These are phyloP conservation scores for Castanea mollissima DNA, from an alignment of 306 rosid genomes.

Conservation along the genomic window DNA sequence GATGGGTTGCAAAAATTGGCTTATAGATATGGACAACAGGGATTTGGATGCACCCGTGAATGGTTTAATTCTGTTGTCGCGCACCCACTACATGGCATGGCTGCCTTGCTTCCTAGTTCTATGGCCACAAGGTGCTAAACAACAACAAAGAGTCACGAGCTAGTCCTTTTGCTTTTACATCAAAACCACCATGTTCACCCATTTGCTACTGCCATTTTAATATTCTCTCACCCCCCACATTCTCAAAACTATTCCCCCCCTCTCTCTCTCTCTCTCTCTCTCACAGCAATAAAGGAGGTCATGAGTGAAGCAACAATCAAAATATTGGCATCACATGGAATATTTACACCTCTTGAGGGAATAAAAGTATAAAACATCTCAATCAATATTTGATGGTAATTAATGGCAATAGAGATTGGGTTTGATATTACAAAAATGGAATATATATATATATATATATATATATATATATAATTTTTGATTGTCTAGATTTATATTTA, in stretches of 20 bases:
- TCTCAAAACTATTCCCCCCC: neutral
- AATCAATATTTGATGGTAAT: neutral
- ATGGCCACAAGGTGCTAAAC: slow-evolving; percentile 53
- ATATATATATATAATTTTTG: neutral
- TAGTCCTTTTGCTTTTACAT: slow-evolving; percentile 26
- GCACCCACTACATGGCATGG: slow-evolving; percentile 25
- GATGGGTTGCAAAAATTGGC: too few species aligned
- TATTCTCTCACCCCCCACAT: slow-evolving; percentile 12
- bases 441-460: neutral
- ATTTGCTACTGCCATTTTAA: slow-evolving; percentile 4
- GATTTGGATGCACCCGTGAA: slow-evolving; percentile 55
- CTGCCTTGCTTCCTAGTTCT: slow-evolving; percentile 25
- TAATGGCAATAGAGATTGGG: too few species aligned
- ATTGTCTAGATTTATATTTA: neutral
- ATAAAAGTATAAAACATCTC: slow-evolving; percentile 11
- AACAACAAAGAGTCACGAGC: slow-evolving; percentile 74
- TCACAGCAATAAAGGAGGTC: slow-evolving; percentile 4
- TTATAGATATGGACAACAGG: slow-evolving; percentile 16
- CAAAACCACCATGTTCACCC: slow-evolving; percentile 31
- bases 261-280: neutral
- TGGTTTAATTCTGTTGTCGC: slow-evolving; percentile 39
- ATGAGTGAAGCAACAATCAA: neutral
- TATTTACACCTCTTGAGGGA: neutral
- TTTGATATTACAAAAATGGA: too few species aligned
- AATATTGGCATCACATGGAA: neutral